These are phyloP conservation scores for Kwoniella dejecticola DNA, from an alignment of 768 basidiomycete species.

Conservation along the genomic window DNA sequence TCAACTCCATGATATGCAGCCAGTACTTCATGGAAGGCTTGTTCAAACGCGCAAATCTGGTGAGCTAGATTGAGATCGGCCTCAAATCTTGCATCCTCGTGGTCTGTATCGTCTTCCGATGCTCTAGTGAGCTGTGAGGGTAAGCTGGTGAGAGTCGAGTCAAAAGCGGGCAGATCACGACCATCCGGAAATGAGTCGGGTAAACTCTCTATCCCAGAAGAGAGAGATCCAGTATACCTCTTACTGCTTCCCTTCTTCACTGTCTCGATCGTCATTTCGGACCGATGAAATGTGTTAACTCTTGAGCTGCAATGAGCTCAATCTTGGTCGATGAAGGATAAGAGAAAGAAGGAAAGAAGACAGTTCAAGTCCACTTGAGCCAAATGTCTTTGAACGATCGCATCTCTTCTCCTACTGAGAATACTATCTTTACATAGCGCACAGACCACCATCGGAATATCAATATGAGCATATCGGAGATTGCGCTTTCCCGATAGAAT, in stretches of 20 bases:
- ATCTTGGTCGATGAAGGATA: too few species aligned
- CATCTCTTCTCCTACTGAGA: too few species aligned
- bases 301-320: too few species aligned
- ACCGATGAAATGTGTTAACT: too few species aligned
- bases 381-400: too few species aligned
- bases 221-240: neutral
- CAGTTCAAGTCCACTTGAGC: too few species aligned
- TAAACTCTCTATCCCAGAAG: slow-evolving; percentile 4
- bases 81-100: neutral
- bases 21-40: neutral
- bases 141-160: neutral
- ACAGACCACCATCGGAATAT: too few species aligned
- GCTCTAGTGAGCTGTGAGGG: neutral
- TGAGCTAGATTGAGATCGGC: neutral
- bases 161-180: neutral
- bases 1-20: neutral
- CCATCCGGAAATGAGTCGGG: neutral
- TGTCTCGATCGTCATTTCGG: neutral
- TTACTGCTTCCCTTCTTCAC: neutral
- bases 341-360: too few species aligned
- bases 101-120: neutral
- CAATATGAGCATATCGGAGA: too few species aligned
- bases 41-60: slow-evolving; percentile 6
- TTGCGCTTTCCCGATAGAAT: too few species aligned
- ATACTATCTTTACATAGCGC: too few species aligned